These are phyloP conservation scores for Mortierella polycephala DNA, from an alignment of 371 early-diverging fungal species.

Conservation along the genomic window DNA sequence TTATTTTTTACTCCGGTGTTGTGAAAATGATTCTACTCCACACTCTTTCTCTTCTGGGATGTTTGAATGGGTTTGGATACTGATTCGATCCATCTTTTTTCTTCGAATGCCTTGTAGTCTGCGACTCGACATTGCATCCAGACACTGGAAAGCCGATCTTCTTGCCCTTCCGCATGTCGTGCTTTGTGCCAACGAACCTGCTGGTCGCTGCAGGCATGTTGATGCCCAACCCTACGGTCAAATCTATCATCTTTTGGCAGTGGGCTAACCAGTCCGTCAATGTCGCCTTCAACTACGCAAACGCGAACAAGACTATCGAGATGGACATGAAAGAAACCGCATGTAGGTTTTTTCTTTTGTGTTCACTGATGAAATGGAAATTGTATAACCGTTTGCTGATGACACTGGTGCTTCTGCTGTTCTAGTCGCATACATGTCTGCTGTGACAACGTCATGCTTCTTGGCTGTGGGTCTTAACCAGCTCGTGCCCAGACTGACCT, in stretches of 20 bases:
- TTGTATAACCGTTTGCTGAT: background rate
- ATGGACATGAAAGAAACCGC: slow-evolving; percentile 80
- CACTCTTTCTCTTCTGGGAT: background rate
- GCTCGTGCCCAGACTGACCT: slow-evolving; percentile 61
- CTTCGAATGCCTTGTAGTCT: slow-evolving; percentile 53
- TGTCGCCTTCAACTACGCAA: slow-evolving; percentile 86
- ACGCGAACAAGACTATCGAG: slow-evolving; percentile 85
- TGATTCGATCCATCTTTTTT: background rate
- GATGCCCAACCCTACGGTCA: slow-evolving; percentile 82
- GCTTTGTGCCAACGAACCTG: slow-evolving; percentile 87
- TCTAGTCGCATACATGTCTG: slow-evolving; percentile 76
- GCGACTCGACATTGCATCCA: slow-evolving; percentile 84
- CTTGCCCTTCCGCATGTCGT: slow-evolving; percentile 86
- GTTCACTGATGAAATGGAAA: background rate
- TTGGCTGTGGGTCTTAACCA: slow-evolving; percentile 80
- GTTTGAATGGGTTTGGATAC: background rate
- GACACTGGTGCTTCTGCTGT: background rate
- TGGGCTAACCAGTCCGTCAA: slow-evolving; percentile 88
- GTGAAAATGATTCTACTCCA: slow-evolving; percentile 1
- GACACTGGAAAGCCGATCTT: slow-evolving; percentile 85
- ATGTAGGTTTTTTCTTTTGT: slow-evolving; percentile 54
- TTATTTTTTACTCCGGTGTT: background rate
- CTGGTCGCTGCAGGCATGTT: slow-evolving; percentile 85
- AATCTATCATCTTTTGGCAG: slow-evolving; percentile 83
- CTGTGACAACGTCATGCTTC: slow-evolving; percentile 80